These are phyloP conservation scores for Saccharomycopsis synnaedendra DNA, from an alignment of 805 yeast species.

Conservation along the genomic window DNA sequence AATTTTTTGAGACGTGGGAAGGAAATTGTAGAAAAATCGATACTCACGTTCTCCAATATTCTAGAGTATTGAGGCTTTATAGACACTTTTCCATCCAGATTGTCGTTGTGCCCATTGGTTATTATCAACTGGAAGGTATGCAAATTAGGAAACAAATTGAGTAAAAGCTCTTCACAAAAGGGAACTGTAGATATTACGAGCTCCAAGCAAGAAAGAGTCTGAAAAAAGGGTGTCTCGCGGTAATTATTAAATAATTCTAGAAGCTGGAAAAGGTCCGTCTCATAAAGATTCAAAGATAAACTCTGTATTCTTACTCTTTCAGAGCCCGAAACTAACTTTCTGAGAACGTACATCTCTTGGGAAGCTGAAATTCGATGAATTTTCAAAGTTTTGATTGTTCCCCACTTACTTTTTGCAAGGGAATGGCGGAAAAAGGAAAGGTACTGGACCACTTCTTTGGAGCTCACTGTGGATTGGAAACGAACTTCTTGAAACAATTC, in stretches of 20 bases:
- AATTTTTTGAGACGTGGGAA: too few relatives aligned
- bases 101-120: background rate
- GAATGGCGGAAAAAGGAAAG: slow-evolving; percentile 1
- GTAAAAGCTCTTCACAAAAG: slow-evolving; percentile 9
- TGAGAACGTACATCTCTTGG: slow-evolving; percentile 3
- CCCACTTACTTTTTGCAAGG: background rate
- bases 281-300: slow-evolving; percentile 8
- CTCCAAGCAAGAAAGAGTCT: background rate
- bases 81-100: background rate
- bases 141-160: slow-evolving; percentile 3
- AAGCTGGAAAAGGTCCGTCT: slow-evolving; percentile 8
- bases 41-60: too few relatives aligned
- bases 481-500: slow-evolving; percentile 2
- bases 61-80: background rate
- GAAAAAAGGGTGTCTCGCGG: background rate
- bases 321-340: slow-evolving; percentile 1
- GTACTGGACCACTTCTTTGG: slow-evolving; percentile 3
- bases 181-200: slow-evolving; percentile 10
- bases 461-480: slow-evolving; percentile 1
- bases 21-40: too few relatives aligned
- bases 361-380: background rate
- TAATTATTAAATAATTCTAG: slow-evolving; percentile 4
- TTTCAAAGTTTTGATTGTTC: background rate
- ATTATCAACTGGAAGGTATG: background rate
- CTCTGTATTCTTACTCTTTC: background rate